Percentiles rank a stretch among this genome's conserved stretches.
These are phyloP conservation scores for Ephemerocybe angulata DNA, from an alignment of 768 basidiomycete genomes.

Conservation along the genomic window DNA sequence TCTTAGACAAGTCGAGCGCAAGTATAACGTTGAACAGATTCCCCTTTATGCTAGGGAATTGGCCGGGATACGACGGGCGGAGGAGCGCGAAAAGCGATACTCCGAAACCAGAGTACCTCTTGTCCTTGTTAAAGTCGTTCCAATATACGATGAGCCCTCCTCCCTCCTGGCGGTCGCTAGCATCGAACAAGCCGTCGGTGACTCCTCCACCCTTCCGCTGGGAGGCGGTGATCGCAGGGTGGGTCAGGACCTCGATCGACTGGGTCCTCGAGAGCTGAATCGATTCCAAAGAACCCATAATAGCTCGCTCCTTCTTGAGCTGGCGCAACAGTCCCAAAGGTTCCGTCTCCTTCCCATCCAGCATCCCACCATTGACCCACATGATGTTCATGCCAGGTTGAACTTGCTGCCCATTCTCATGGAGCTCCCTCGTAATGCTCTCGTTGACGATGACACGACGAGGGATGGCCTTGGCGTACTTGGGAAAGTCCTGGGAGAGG, in stretches of 20 bases:
- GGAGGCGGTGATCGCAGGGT: constrained; percentile 51
- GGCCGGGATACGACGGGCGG: constrained; percentile 75
- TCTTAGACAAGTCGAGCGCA: constrained; percentile 72
- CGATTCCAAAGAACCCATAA: constrained; percentile 54
- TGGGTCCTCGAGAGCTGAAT: constrained; percentile 62
- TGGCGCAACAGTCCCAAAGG: constrained; percentile 70
- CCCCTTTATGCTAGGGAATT: constrained; percentile 64
- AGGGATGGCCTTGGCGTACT: constrained; percentile 71
- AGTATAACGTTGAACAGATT: constrained; percentile 87
- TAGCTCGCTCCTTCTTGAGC: constrained; percentile 65
- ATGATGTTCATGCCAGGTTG: constrained; percentile 52
- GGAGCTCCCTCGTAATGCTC: constrained; percentile 52
- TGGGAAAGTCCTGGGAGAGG: constrained; percentile 87
- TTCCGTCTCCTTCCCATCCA: constrained; percentile 63
- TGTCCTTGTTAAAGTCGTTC: constrained; percentile 90
- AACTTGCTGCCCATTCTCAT: constrained; percentile 50
- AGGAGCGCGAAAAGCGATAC: constrained; percentile 50
- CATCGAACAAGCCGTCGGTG: constrained; percentile 81
- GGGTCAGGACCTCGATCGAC: constrained; percentile 70
- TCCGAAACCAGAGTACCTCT: constrained; percentile 40
- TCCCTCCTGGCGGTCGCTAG: constrained; percentile 81
- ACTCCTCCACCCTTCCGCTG: constrained; percentile 43
- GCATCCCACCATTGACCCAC: constrained; percentile 77
- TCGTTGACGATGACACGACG: constrained; percentile 59
- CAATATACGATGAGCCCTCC: constrained; percentile 76